Conservation (phyloP, 192 early-diverging fungal genomes). For the Geranomyces michiganensis region DNA sequence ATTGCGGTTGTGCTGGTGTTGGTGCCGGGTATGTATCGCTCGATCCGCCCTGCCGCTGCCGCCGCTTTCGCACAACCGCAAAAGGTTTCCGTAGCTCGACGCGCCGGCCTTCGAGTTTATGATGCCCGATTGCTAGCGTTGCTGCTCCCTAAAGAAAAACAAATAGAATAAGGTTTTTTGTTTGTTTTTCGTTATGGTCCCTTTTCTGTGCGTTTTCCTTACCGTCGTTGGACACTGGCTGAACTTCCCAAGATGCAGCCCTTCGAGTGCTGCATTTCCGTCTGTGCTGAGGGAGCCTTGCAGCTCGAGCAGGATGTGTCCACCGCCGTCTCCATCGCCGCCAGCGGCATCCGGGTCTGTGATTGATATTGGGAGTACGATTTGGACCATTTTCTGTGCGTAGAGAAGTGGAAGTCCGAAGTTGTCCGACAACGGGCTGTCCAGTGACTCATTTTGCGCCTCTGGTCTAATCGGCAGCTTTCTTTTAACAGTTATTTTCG, state of each 20-base stretch:
- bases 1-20: too few species aligned
- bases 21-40: not conserved
- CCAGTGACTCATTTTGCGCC: too few species aligned
- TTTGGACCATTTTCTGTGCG: conserved; percentile 35
- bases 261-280: not conserved
- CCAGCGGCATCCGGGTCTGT: too few species aligned
- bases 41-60: not conserved
- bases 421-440: too few species aligned
- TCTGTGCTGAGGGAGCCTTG: conserved; percentile 27
- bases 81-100: conserved; percentile 27
- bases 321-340: not conserved
- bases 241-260: conserved; percentile 11
- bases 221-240: not conserved
- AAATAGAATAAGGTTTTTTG: not conserved
- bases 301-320: conserved; percentile 24
- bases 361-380: conserved; percentile 14
- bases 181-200: not conserved
- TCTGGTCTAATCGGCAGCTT: too few species aligned
- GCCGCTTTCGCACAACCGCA: conserved; percentile 23
- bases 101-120: conserved; percentile 28
- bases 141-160: conserved; percentile 16
- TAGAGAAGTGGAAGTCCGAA: too few species aligned
- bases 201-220: not conserved
- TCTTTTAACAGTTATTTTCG: not conserved
- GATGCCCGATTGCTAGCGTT: conserved; percentile 31